A percentile compares a stretch with the other conserved stretches of the same genome.
Conservation (phyloP, 1,284 basidiomycete species). For the Ceratobasidium sp. region DNA sequence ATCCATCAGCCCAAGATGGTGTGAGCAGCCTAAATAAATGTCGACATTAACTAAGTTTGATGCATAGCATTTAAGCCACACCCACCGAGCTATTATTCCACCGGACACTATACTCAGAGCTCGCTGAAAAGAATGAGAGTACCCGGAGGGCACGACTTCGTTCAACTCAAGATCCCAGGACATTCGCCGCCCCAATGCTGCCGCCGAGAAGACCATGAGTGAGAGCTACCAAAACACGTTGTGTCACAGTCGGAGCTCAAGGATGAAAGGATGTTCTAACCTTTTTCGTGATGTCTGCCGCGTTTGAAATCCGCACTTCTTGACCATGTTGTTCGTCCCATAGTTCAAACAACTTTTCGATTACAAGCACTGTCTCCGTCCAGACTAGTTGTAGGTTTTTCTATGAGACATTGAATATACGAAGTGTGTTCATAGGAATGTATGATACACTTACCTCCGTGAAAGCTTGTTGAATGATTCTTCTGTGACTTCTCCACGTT, state of each 20-base stretch:
- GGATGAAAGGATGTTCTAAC: background rate
- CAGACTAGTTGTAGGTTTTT: constrained; percentile 27
- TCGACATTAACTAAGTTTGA: background rate
- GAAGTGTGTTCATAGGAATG: no score
- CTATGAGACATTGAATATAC: background rate
- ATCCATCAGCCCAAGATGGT: constrained; percentile 8
- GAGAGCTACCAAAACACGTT: background rate
- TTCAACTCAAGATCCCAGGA: background rate
- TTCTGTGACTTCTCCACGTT: constrained; percentile 43
- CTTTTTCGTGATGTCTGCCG: constrained; percentile 7
- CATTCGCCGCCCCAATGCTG: constrained; percentile 11
- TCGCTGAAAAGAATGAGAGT: background rate
- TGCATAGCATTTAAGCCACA: background rate
- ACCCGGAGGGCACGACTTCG: background rate
- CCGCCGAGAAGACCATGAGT: constrained; percentile 13
- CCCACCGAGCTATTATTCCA: background rate
- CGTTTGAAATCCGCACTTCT: background rate
- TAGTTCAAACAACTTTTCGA: background rate
- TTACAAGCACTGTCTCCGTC: constrained; percentile 7
- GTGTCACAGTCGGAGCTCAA: background rate
- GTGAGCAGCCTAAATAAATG: background rate
- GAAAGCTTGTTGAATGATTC: constrained; percentile 36
- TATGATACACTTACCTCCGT: constrained; percentile 28
- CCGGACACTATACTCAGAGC: constrained; percentile 5
- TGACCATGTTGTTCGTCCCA: background rate